A percentile compares a stretch with the other conserved stretches of the same genome.
Conservation (phyloP, 768 basidiomycete species). For the Mrakia hoshinonis region DNA sequence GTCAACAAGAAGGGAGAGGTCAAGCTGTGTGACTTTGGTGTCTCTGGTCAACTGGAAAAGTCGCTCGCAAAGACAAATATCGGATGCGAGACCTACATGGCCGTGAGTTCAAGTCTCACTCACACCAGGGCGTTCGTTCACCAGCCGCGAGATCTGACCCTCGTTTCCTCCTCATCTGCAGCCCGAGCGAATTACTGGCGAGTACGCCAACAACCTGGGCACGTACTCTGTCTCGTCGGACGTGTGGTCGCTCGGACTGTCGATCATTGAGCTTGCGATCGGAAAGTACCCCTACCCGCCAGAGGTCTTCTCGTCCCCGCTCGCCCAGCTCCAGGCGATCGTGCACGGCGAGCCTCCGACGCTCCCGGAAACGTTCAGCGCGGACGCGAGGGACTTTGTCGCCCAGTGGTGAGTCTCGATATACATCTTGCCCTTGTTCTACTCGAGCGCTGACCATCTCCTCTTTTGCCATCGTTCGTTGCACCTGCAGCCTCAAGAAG, state of each 20-base stretch:
- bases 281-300: constrained; percentile 91
- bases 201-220: constrained; percentile 71
- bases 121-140: background rate
- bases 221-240: constrained; percentile 96
- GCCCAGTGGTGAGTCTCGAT: constrained; percentile 49
- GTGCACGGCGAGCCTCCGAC: constrained; percentile 88
- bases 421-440: background rate
- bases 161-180: constrained; percentile 37
- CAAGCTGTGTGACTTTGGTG: constrained; percentile 98
- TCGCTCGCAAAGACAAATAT: constrained; percentile 96
- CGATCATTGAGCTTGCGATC: constrained; percentile 83
- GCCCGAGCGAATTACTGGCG: constrained; percentile 95
- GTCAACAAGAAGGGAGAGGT: constrained; percentile 78
- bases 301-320: constrained; percentile 93
- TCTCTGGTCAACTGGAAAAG: constrained; percentile 93
- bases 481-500: constrained; percentile 53
- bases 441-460: too few species aligned
- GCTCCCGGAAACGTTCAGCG: constrained; percentile 62
- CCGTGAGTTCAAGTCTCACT: constrained; percentile 54
- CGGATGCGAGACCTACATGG: constrained; percentile 98
- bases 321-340: constrained; percentile 93
- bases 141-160: background rate
- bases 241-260: constrained; percentile 88
- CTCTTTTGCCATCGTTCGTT: background rate
- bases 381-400: constrained; percentile 73